These are phyloP conservation scores for Aschersonia sp. DNA, from an alignment of 2,329 filamentous ascomycete genomes.

Conservation along the genomic window DNA sequence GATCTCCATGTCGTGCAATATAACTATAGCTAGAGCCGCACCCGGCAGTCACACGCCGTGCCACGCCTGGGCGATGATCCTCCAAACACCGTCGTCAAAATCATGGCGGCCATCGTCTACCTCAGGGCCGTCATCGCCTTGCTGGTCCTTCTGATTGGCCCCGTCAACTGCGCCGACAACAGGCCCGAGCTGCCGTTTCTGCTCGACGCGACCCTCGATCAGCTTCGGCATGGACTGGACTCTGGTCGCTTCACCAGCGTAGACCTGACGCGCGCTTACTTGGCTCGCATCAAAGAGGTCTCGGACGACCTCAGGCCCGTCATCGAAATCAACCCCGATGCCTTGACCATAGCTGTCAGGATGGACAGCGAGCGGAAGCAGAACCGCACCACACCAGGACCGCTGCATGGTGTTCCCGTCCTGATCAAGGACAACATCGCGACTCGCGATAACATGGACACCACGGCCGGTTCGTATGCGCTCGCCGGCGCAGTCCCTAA, in stretches of 20 bases:
- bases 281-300: conserved; percentile 12
- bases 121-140: no score
- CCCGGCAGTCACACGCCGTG: no score
- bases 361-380: conserved; percentile 14
- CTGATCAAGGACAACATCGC: conserved; percentile 55
- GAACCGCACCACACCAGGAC: conserved; percentile 14
- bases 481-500: conserved; percentile 41
- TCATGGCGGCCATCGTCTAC: no score
- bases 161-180: no score
- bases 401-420: conserved; percentile 50
- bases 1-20: no score
- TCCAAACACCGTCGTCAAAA: no score
- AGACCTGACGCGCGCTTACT: conserved; percentile 18
- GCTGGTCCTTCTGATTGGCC: no score
- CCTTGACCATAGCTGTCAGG: conserved; percentile 19
- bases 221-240: conserved; percentile 8
- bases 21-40: no score
- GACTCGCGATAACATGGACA: conserved; percentile 47
- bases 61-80: no score
- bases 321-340: conserved; percentile 23
- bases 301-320: conserved; percentile 13
- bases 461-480: conserved; percentile 47
- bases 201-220: conserved; percentile 9
- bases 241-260: conserved; percentile 17
- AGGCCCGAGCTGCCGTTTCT: conserved; percentile 4